phyloP scores from a whole-genome alignment of 2,329 filamentous ascomycete species.

The Colletotrichum phormii region DNA sequence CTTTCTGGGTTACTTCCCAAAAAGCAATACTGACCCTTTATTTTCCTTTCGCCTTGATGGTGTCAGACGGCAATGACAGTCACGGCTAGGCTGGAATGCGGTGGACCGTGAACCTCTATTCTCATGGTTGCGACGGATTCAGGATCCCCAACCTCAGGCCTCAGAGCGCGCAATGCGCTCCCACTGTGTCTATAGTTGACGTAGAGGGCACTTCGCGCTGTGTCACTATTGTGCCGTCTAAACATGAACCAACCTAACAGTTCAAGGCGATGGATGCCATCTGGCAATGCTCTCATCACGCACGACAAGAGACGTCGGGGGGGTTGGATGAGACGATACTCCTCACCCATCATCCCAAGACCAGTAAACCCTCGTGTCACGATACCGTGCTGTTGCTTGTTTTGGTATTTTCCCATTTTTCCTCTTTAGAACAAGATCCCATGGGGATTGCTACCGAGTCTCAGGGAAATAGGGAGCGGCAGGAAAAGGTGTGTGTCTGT shows the following conservation, averaged over 20 bases:
- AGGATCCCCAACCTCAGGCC: constrained; percentile 17
- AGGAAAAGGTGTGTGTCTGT: background rate
- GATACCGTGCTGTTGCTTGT: background rate
- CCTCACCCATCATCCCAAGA: background rate
- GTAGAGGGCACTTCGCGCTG: background rate
- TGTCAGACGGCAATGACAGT: background rate
- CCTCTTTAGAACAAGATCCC: background rate
- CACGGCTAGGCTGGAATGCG: constrained; percentile 7
- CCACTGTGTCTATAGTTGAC: background rate
- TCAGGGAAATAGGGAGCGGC: constrained; percentile 19
- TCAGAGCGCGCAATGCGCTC: constrained; percentile 22
- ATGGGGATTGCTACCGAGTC: constrained; percentile 12
- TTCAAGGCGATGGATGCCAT: background rate
- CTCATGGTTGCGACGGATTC: constrained; percentile 18
- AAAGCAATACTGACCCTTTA: background rate
- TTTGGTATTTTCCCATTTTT: constrained; percentile 11
- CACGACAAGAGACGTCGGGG: background rate
- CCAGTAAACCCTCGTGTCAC: background rate
- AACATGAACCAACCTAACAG: background rate
- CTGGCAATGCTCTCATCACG: background rate
- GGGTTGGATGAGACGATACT: background rate
- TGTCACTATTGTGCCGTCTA: background rate
- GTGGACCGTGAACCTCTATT: background rate
- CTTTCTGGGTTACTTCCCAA: background rate
- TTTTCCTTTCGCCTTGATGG: background rate